Conservation (phyloP, 1,284 basidiomycete genomes). For the Amanita bisporigera region DNA sequence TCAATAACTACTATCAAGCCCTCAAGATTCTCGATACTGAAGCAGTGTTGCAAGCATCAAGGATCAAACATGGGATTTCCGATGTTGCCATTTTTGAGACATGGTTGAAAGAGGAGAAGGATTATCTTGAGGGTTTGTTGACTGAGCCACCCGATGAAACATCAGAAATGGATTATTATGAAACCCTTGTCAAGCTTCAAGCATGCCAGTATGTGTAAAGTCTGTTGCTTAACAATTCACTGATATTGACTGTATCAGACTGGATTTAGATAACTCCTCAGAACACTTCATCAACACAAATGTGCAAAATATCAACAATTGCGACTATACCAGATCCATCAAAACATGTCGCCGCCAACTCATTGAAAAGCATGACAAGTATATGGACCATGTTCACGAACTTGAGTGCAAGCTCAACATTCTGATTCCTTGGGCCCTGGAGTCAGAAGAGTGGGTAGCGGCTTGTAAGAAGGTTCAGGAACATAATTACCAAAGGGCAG, state of each 20-base stretch:
- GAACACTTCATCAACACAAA: too few species aligned
- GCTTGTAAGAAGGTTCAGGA: conserved; percentile 19
- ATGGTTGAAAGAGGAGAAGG: conserved; percentile 30
- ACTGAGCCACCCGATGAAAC: conserved; percentile 34
- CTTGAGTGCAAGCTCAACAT: conserved; percentile 32
- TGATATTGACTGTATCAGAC: too few species aligned
- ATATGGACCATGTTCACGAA: conserved; percentile 21
- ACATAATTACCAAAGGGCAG: conserved; percentile 16
- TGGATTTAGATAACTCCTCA: too few species aligned
- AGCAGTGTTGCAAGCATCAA: conserved; percentile 17
- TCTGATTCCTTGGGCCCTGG: conserved; percentile 22
- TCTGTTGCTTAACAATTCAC: too few species aligned
- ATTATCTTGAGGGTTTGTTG: conserved; percentile 22
- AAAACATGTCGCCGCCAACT: conserved; percentile 30
- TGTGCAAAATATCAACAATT: too few species aligned
- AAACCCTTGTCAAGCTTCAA: too few species aligned
- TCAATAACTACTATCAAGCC: conserved; percentile 38
- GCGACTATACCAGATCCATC: too few species aligned
- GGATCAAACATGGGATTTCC: conserved; percentile 21
- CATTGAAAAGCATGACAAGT: conserved; percentile 20
- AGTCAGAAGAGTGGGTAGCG: conserved; percentile 22
- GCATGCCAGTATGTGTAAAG: too few species aligned
- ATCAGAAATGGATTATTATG: conserved; percentile 36
- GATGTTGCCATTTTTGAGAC: conserved; percentile 17
- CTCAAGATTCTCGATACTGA: conserved; percentile 25